phyloP scores from a whole-genome alignment of 2,329 filamentous ascomycete genomes.

The Exophiala aquamarina region DNA sequence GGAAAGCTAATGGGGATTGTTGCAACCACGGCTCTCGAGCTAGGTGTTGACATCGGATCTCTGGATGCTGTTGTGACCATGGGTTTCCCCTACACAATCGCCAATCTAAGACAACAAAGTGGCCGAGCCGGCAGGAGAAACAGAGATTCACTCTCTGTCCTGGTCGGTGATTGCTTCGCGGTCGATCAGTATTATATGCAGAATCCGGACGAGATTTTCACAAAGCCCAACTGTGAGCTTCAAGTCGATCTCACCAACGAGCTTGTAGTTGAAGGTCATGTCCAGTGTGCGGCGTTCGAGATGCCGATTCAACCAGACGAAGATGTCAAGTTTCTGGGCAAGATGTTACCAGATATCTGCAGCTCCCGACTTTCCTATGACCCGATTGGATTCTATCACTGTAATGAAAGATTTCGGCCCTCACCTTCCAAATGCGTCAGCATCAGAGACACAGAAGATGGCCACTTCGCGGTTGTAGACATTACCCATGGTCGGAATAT shows the following conservation, averaged over 20 bases:
- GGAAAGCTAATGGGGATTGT: slow-evolving; percentile 91
- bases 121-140: slow-evolving; percentile 89
- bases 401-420: slow-evolving; percentile 83
- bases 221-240: slow-evolving; percentile 81
- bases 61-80: slow-evolving; percentile 92
- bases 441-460: slow-evolving; percentile 85
- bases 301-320: slow-evolving; percentile 82
- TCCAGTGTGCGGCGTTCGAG: slow-evolving; percentile 93
- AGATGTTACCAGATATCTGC: slow-evolving; percentile 69
- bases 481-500: slow-evolving; percentile 75
- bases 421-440: slow-evolving; percentile 78
- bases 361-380: slow-evolving; percentile 72
- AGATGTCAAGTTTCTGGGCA: slow-evolving; percentile 77
- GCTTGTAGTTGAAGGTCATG: slow-evolving; percentile 85
- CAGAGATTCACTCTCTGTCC: slow-evolving; percentile 85
- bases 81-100: slow-evolving; percentile 93
- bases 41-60: slow-evolving; percentile 93
- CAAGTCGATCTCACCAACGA: slow-evolving; percentile 92
- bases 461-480: slow-evolving; percentile 93
- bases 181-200: slow-evolving; percentile 97
- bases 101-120: slow-evolving; percentile 91
- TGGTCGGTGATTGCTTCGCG: slow-evolving; percentile 85
- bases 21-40: slow-evolving; percentile 86
- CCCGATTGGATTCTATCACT: slow-evolving; percentile 81
- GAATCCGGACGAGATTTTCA: slow-evolving; percentile 89